Percentiles rank a stretch among this genome's conserved stretches.
These are phyloP conservation scores for Fusarium napiforme DNA, from an alignment of 2,329 filamentous ascomycete genomes.

Conservation along the genomic window DNA sequence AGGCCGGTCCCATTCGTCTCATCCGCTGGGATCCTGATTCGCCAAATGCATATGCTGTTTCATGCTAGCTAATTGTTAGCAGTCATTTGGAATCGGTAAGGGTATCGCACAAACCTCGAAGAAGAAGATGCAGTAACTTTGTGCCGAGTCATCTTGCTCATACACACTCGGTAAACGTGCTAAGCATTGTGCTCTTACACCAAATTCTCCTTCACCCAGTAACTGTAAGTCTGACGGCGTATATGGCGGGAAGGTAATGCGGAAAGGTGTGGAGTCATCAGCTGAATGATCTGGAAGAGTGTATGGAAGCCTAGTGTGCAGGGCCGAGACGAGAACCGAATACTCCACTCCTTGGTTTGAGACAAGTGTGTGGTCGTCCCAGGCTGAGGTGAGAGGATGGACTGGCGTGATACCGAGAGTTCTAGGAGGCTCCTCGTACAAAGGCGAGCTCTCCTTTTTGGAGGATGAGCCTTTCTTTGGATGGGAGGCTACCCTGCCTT, in stretches of 20 bases:
- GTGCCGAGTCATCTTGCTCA: slow-evolving; percentile 46
- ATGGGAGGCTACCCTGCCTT: slow-evolving; percentile 67
- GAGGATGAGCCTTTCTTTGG: slow-evolving; percentile 56
- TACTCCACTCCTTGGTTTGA: slow-evolving; percentile 52
- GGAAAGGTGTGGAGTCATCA: slow-evolving; percentile 44
- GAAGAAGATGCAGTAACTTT: slow-evolving; percentile 62
- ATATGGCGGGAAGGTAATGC: slow-evolving; percentile 55
- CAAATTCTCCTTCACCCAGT: slow-evolving; percentile 52
- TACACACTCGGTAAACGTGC: slow-evolving; percentile 52
- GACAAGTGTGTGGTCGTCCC: slow-evolving; percentile 60
- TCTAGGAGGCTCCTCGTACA: slow-evolving; percentile 35
- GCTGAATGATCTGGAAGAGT: slow-evolving; percentile 46
- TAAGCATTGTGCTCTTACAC: slow-evolving; percentile 57
- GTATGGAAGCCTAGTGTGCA: slow-evolving; percentile 56
- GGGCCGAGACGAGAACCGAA: slow-evolving; percentile 56
- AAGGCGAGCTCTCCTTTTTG: slow-evolving; percentile 47
- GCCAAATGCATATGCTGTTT: slow-evolving; percentile 55
- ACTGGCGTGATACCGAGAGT: slow-evolving; percentile 48
- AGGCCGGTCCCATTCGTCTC: slow-evolving; percentile 56
- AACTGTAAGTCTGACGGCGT: slow-evolving; percentile 52
- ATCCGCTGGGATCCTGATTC: slow-evolving; percentile 50
- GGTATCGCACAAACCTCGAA: slow-evolving; percentile 59
- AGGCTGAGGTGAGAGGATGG: slow-evolving; percentile 60
- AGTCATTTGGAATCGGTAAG: neutral
- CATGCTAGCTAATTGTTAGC: slow-evolving; percentile 54